phyloP scores from a whole-genome alignment of 2,329 filamentous ascomycete genomes.

The Ophiocordyceps unilateralis region DNA sequence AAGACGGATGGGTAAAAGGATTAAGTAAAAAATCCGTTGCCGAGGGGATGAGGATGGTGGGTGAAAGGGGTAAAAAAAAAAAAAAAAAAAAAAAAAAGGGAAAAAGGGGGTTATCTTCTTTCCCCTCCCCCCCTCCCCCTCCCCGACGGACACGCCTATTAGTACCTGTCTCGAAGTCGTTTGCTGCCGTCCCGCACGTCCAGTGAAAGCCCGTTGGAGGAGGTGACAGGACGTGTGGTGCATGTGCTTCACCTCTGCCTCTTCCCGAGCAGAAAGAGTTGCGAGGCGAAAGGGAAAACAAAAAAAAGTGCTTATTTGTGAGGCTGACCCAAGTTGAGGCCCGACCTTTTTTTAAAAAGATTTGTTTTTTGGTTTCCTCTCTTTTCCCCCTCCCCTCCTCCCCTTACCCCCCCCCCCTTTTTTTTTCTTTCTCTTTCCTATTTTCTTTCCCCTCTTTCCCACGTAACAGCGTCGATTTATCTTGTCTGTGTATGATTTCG shows the following conservation, averaged over 20 bases:
- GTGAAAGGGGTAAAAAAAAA: too few species aligned
- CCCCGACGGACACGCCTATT: too few species aligned
- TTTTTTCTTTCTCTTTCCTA: too few species aligned
- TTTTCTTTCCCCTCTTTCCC: too few species aligned
- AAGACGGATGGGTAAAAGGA: not conserved
- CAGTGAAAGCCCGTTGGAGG: not conserved
- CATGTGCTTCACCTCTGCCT: not conserved
- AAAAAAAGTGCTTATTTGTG: not conserved
- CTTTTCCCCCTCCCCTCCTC: too few species aligned
- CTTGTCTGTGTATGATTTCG: too few species aligned
- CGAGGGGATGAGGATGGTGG: not conserved
- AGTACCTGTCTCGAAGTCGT: conserved; percentile 1
- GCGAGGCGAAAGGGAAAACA: not conserved
- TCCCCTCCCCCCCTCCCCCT: too few species aligned
- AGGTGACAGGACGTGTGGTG: not conserved
- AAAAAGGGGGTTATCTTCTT: not conserved
- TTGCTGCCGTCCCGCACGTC: conserved; percentile 1
- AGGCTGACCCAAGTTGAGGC: not conserved
- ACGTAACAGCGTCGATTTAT: too few species aligned
- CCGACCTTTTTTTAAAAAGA: not conserved
- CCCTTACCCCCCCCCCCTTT: too few species aligned
- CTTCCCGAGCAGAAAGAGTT: not conserved
- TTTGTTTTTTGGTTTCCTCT: too few species aligned
- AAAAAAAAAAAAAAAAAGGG: too few species aligned
- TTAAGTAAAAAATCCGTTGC: not conserved